These are phyloP conservation scores for Pyronema omphalodes DNA, from an alignment of 495 filamentous ascomycete genomes.

Conservation along the genomic window DNA sequence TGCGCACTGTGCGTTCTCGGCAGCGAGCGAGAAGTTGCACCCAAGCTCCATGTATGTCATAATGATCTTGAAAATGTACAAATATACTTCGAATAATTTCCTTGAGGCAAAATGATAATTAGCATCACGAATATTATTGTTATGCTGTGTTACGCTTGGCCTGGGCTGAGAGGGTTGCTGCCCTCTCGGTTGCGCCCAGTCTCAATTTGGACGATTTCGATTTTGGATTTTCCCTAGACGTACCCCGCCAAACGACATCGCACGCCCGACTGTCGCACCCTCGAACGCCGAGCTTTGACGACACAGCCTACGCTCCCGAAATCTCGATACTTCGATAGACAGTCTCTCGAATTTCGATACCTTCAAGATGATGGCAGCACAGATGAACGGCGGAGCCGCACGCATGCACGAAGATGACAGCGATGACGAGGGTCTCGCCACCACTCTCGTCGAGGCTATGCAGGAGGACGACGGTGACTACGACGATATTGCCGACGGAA, in stretches of 20 bases:
- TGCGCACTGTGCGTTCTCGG: background rate
- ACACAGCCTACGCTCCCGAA: background rate
- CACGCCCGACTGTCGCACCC: background rate
- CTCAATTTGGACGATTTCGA: background rate
- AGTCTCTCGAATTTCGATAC: background rate
- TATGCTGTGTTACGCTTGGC: background rate
- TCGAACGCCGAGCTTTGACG: background rate
- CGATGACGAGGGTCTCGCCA: constrained; percentile 22
- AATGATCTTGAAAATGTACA: background rate
- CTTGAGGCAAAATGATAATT: background rate
- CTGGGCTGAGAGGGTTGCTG: background rate
- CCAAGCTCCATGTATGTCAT: background rate
- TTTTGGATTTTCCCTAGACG: background rate
- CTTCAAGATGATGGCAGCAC: background rate
- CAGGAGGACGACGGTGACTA: constrained; percentile 24
- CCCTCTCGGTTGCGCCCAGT: background rate
- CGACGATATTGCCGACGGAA: constrained; percentile 27
- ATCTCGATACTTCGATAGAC: background rate
- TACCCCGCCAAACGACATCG: background rate
- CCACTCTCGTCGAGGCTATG: constrained; percentile 23
- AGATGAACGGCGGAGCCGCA: constrained; percentile 12
- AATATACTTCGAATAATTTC: background rate
- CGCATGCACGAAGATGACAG: constrained; percentile 19
- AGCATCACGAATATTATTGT: background rate
- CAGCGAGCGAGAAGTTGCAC: too few species aligned